These are phyloP conservation scores for Aspergillus viridinutans DNA, from an alignment of 2,329 filamentous ascomycete genomes.

Conservation along the genomic window DNA sequence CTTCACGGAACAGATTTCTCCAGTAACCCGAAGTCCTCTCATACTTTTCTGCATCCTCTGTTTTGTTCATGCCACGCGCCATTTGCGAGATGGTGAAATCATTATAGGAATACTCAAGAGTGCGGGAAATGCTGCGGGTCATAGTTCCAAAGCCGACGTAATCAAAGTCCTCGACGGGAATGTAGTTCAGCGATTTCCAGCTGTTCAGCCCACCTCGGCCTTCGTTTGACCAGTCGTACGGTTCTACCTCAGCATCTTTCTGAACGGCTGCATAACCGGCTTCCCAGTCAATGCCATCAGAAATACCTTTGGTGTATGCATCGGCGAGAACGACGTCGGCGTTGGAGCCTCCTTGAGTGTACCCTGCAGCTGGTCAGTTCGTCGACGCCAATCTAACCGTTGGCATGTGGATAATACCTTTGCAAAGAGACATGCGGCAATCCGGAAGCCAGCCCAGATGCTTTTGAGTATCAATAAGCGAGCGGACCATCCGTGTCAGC, in stretches of 20 bases:
- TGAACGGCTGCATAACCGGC: constrained; percentile 64
- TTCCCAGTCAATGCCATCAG: constrained; percentile 60
- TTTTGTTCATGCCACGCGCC: constrained; percentile 53
- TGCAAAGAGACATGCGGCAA: constrained; percentile 68
- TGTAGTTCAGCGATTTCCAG: constrained; percentile 67
- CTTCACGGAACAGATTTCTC: constrained; percentile 62
- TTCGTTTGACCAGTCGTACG: constrained; percentile 64
- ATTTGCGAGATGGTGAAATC: constrained; percentile 65
- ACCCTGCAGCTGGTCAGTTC: constrained; percentile 42
- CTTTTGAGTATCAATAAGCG: constrained; percentile 66
- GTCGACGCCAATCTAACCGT: neutral
- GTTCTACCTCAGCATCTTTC: constrained; percentile 67
- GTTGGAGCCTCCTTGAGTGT: constrained; percentile 69
- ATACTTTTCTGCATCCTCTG: constrained; percentile 56
- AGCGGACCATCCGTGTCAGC: constrained; percentile 62
- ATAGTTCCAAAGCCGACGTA: constrained; percentile 62
- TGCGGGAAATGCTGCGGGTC: constrained; percentile 66
- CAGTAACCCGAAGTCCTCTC: constrained; percentile 58
- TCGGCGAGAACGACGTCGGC: constrained; percentile 66
- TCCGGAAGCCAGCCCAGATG: constrained; percentile 68
- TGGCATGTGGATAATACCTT: constrained; percentile 28
- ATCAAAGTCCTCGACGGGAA: constrained; percentile 68
- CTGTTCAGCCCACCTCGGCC: constrained; percentile 66
- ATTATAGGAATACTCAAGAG: constrained; percentile 72
- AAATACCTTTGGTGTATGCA: constrained; percentile 63